Evolutionary conservation across 2,329 filamentous ascomycete species (phyloP), one percentile per base, ranked within the genome.

Genomic region (Xylariaceae sp.): DNA sequence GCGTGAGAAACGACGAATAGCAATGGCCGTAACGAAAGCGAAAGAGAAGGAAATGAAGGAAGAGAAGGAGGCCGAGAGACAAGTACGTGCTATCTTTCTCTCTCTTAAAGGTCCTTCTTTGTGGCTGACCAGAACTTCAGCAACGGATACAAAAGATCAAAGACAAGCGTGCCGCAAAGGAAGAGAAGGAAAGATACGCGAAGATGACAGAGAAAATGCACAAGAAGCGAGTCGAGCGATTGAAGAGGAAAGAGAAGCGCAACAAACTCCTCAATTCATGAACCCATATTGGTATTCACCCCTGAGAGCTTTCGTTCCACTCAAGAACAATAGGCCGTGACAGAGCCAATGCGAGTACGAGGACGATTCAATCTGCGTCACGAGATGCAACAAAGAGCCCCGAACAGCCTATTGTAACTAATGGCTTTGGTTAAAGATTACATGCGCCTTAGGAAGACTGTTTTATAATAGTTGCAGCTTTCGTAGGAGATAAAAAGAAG

Each of bases 161-260:
- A 70, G 92, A 96, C 63, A 93, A 89, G 76, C 85, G 91, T 66
- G 89, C 87, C 17, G 90, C 88, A 49, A 98, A 97, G 82, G 93
- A 92, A 69, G 95, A 98, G 80, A 92, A 90, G 76, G 92, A 93
- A 70, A 83, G 94, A 66, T 98, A 94, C 73, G 91, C 92, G 75
- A 91, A 93, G 80, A 86, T 99, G 86, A 94, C 92, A 17, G 91
- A 92, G 78, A 98, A 95, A 80, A 98, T 99, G 95, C 94, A 98
- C 79, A 87, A 86, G 76, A 98, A 96, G 83, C 84, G 93, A 60
- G 89, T 98, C 11, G 95, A 99, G 78, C 86, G 95, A 67, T 77
- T 96, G 75, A 96, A 92, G 87, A 86, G 93, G 72, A 90, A 92
- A 76, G 95, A 99, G 82, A 98, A 98, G 87, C 87, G 95, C 72